Evolutionary conservation across 805 yeast genomes (phyloP), one percentile per base, ranked within the genome.

Genomic region (Pichia heedii): DNA sequence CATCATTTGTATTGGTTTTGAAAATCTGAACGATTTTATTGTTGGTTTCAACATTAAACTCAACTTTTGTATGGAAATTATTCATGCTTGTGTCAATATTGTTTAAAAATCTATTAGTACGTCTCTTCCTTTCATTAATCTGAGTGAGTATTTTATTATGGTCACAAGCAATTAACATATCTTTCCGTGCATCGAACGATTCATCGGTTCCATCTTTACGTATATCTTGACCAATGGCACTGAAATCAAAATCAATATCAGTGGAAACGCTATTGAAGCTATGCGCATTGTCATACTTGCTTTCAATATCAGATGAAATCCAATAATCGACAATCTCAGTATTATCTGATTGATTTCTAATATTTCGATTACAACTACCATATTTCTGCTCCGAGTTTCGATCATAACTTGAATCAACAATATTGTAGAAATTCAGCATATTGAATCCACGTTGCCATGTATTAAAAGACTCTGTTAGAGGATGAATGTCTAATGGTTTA

Each of bases 371-470:
- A 13, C 34, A 35, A 10, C 22, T 19, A 13, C 27, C 39, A 34
- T 40, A 40, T 6, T 20, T 21, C 7, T 35, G 7, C 13, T 15
- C 3, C 3, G n/a, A 8, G 3, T 13, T 2, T 18, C 7, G 4
- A 36, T 47, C 53, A 37, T 47, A 52, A 2, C 8, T 29, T 19
- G 48, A 44, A 3, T 37, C 22, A 7, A 13, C 13, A 2, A 30
- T 22, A 1, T 42, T 45, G 40, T 43, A 52, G 16, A 39, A 48
- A 13, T 48, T 39, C n/a, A 38, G 30, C 46, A 53, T 53, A 10
- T 30, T 42, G 18, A 50, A 48, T 1, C 52, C 52, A 5, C 40
- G n/a, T 4, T 21, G 22, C 52, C 50, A 46, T 12, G 55, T 43
- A 2, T 34, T 26, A 7, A 16, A 24, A 6, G 49, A 39, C 18